phyloP scores from a whole-genome alignment of 139 green algal species.

The Haematococcus lacustris region DNA sequence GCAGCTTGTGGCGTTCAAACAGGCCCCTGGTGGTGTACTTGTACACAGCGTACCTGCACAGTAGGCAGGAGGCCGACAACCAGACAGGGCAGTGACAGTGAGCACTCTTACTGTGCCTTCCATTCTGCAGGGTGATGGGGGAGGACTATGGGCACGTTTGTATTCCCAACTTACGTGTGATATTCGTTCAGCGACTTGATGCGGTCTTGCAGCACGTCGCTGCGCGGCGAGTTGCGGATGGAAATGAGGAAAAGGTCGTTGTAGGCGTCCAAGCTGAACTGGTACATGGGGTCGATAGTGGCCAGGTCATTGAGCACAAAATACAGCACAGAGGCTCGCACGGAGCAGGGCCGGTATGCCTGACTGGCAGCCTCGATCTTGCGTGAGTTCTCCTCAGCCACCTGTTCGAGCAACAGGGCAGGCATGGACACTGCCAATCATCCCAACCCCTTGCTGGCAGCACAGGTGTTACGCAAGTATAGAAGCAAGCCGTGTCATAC shows the following conservation, averaged over 20 bases:
- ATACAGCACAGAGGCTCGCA: conserved; percentile 65
- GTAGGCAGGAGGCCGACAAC: too few relatives aligned
- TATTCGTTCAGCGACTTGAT: conserved; percentile 78
- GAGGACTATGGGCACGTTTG: too few relatives aligned
- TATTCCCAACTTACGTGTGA: conserved; percentile 67
- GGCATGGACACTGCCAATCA: too few relatives aligned
- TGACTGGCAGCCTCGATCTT: conserved; percentile 63
- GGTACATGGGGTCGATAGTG: conserved; percentile 77
- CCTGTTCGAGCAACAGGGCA: too few relatives aligned
- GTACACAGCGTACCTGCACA: conserved; percentile 64
- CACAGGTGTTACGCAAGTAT: too few relatives aligned
- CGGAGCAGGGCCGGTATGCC: conserved; percentile 58
- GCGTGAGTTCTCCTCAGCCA: conserved; percentile 65
- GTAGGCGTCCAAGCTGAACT: conserved; percentile 84
- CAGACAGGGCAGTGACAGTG: too few relatives aligned
- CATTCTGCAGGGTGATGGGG: too few relatives aligned
- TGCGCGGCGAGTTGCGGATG: conserved; percentile 39
- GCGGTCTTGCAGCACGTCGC: conserved; percentile 52
- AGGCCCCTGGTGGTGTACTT: conserved; percentile 71
- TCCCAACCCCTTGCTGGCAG: too few relatives aligned
- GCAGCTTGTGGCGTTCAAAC: conserved; percentile 84
- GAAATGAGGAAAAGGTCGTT: conserved; percentile 67
- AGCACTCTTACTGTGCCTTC: too few relatives aligned
- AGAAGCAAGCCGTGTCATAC: too few relatives aligned
- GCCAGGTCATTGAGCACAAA: conserved; percentile 77